Evolutionary conservation across 1,139 yeast species (phyloP).

Genomic region (Blastobotrys niveus): DNA sequence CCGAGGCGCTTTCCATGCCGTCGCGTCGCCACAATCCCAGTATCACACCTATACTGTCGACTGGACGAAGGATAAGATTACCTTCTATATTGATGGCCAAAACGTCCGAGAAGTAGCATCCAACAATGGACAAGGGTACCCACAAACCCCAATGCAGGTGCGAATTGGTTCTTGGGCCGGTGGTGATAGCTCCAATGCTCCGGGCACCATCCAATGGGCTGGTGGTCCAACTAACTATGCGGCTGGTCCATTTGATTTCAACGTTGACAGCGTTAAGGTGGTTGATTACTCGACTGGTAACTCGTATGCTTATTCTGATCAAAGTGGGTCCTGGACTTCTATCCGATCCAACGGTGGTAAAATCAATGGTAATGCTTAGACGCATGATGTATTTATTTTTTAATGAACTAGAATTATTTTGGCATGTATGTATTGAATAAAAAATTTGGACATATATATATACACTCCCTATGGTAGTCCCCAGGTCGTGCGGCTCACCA

Average conservation of each 20-base stretch:
- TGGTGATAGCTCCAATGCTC: conserved; percentile 58
- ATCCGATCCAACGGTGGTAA: conserved; percentile 10
- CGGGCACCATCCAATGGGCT: conserved; percentile 82
- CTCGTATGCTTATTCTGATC: conserved; percentile 5
- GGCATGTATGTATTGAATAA: not conserved
- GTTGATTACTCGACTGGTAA: conserved; percentile 10
- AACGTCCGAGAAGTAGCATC: conserved; percentile 50
- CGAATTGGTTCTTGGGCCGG: conserved; percentile 79
- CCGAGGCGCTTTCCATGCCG: conserved; percentile 67
- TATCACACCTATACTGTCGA: conserved; percentile 76
- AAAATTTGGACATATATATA: not conserved
- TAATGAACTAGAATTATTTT: not conserved
- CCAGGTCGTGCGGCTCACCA: too few relatives aligned
- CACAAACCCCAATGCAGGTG: conserved; percentile 71
- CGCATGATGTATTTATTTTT: not conserved
- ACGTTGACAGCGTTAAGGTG: conserved; percentile 1
- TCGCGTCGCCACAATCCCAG: conserved; percentile 47
- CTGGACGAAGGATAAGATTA: conserved; percentile 59
- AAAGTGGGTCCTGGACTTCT: conserved; percentile 11
- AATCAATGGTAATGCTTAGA: conserved; percentile 5
- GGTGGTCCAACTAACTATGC: conserved; percentile 71
- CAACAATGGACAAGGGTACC: conserved; percentile 53
- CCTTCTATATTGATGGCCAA: conserved; percentile 52
- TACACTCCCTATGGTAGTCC: not conserved
- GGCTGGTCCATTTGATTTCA: conserved; percentile 63